phyloP scores from a whole-genome alignment of 2,329 filamentous ascomycete species.

The Aphanoascus verrucosus region DNA sequence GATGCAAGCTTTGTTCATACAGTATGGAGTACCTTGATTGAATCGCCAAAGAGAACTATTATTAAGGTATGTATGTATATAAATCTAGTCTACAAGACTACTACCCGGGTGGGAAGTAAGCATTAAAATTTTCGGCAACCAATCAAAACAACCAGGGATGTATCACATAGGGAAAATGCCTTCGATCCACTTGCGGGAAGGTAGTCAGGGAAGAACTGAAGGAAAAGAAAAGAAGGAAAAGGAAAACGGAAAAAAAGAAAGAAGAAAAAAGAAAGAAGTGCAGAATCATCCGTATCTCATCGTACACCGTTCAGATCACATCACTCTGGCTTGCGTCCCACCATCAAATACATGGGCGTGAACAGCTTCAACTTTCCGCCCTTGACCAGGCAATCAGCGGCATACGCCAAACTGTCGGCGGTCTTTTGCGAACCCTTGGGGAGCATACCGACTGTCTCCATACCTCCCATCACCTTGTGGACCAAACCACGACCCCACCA shows the following conservation, averaged over 20 bases:
- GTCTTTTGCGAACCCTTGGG: slow-evolving; percentile 85
- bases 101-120: background rate
- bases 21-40: too few species aligned
- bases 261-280: background rate
- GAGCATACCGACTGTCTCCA: slow-evolving; percentile 66
- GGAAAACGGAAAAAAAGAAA: background rate
- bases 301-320: background rate
- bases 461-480: slow-evolving; percentile 63
- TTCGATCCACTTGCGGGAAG: background rate
- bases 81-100: background rate
- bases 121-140: background rate
- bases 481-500: slow-evolving; percentile 64
- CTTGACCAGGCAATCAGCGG: slow-evolving; percentile 74
- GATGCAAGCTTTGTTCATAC: too few species aligned
- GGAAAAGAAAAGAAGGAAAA: background rate
- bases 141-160: background rate
- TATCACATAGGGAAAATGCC: background rate
- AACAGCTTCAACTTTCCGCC: slow-evolving; percentile 86
- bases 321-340: slow-evolving; percentile 67
- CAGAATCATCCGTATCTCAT: background rate
- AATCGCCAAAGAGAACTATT: too few species aligned
- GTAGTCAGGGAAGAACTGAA: background rate
- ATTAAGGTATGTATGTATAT: too few species aligned
- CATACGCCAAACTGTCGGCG: slow-evolving; percentile 74
- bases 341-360: slow-evolving; percentile 97